Evolutionary conservation across 768 basidiomycete genomes (phyloP), one percentile per base, ranked within the genome.

Genomic region (Tricholoma matsutake): DNA sequence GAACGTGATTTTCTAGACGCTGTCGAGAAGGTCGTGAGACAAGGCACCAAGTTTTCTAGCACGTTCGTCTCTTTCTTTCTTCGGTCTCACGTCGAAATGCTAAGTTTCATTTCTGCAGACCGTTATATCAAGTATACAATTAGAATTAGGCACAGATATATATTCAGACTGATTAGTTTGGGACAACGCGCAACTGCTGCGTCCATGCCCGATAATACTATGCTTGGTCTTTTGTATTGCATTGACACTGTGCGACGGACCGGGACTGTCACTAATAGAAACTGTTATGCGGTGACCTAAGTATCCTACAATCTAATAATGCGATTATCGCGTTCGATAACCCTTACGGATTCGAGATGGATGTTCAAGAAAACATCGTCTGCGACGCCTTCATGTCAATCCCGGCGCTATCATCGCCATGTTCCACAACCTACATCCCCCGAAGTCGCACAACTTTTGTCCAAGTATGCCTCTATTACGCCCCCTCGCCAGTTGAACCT

Each of bases 1-100:
- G 97, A 99, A 72, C 89, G 94, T 58, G 97, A 99, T 75, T 99
- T 98, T 79, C 78, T 99, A 72, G 95, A 97, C 65, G 91, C 95
- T 10, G 96, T 99, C 2, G 97, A 99, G 81, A 98, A 98, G 78
- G 97, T 99, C 60, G 94, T 98, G 41, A 83, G 94, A 68, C 95
- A 98, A 77, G 96, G 96, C 28, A 94, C 92, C 68, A 98, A 98
- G 78, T 99, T 98, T 79, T 97, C 95, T 2, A 91, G 88, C 83
- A 98, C 97, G 86, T 94, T 81, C 61, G 92, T 86, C 7, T 29
- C 39, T 47, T 64, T 57, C 9, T n/a, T 39, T 49, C 22, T 3
- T 52, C 45, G 7, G 47, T n/a, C 59, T 18, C 56, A 35, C 41
- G 20, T 20, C 37, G 68, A 32, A 60, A 41, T 55, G 29, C 63